Evolutionary conservation across 257 asterid genomes (phyloP), one percentile per base, ranked within the genome.

Genomic region (Solanum acaule): DNA sequence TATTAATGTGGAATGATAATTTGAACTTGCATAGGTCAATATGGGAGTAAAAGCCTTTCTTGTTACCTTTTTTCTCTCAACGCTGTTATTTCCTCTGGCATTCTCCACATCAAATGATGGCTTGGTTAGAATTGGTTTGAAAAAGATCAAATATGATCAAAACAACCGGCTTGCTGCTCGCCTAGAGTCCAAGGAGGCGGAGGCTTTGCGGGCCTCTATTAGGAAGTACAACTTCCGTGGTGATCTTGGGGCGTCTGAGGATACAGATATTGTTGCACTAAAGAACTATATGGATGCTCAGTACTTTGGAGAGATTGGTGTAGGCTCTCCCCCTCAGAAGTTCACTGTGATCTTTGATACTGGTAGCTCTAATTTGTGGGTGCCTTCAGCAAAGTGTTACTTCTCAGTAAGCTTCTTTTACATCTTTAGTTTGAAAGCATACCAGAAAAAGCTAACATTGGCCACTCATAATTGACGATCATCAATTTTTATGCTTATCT

Each of bases 281-380:
- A 97, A 96, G 93, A 97, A 97, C 90, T 97, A 95, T 89, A 93
- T 97, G 98, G 98, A 97, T 90, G 99, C 99, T 56, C 99, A 97
- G 89, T 97, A 96, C 93, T 96, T 92, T 88, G 99, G 99, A 40
- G 99, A 94, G 95, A 94, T 97, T 91, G 98, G 97, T 29, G 42
- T 97, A 37, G 99, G 99, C 37, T 86, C 94, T 68, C 99, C 99
- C 13, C 95, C 96, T 4, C 98, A 97, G 93, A 97, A 95, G 77
- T 95, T 97, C 42, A 96, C 98, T 42, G 98, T 97, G 87, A 97
- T 97, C 85, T 97, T 97, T 34, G 99, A 97, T 88, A 97, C 99
- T 0, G 99, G 99, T 81, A 97, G 99, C 94, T 93, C 99, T 82
- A 97, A 97, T 91, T 90, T 97, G 89, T 97, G 99, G 99, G 98